phyloP scores from a whole-genome alignment of 208 protist genomes.

The Trypanosoma boissoni region DNA sequence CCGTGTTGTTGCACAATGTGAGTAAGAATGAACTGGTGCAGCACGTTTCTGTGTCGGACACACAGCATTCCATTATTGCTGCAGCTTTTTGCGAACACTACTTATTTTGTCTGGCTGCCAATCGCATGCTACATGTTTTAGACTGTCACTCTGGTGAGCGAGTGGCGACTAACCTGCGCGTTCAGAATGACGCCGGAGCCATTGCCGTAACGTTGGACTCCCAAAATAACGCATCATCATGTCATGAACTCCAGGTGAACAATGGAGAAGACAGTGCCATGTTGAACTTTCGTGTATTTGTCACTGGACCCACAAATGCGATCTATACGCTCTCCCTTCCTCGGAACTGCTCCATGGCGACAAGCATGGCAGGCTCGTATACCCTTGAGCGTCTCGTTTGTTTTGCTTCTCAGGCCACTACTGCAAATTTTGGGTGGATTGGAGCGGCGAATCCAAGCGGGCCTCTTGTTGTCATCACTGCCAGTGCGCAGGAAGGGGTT shows the following conservation, averaged over 20 bases:
- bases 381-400: constrained; percentile 48
- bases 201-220: constrained; percentile 35
- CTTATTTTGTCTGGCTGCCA: constrained; percentile 49
- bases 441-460: constrained; percentile 11
- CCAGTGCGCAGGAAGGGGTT: constrained; percentile 63
- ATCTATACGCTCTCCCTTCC: constrained; percentile 38
- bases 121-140: constrained; percentile 46
- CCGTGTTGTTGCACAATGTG: constrained; percentile 72
- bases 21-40: constrained; percentile 35
- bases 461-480: constrained; percentile 37
- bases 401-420: constrained; percentile 73
- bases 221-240: too few species aligned
- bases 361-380: neutral
- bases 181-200: constrained; percentile 46
- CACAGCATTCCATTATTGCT: constrained; percentile 53
- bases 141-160: constrained; percentile 28
- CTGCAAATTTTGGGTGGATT: constrained; percentile 67
- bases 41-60: constrained; percentile 58
- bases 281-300: constrained; percentile 39
- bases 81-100: constrained; percentile 43
- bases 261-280: neutral
- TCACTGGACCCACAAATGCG: constrained; percentile 56
- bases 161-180: constrained; percentile 30
- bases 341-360: neutral
- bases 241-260: too few species aligned